Evolutionary conservation across 2,329 filamentous ascomycete species (phyloP), one percentile per base, ranked within the genome.

Genomic region (Corynespora cassiicola): DNA sequence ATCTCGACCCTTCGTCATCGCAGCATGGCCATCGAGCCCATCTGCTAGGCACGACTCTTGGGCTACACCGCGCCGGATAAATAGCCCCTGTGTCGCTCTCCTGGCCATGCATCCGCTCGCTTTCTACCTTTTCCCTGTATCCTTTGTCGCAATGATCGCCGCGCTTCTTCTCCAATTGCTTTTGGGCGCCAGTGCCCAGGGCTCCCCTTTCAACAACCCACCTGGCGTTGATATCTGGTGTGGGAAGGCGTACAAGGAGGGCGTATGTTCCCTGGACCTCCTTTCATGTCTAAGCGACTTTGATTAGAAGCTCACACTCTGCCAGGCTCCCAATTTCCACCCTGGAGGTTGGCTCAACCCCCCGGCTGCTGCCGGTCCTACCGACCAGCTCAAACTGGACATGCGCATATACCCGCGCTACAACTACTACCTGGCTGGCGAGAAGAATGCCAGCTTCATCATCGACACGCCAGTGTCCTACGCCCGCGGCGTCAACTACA

Each of bases 391-490:
- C 14, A 30, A 54, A 3, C 59, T 79, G 10, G 63, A 74, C 46
- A 45, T 78, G 2, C 63, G 61, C n/a, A 42, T 78, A n/a, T 65
- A 68, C 29, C 72, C 76, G 10, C 71, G 72, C 5, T 72, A 76
- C 56, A 74, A 58, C 31, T 69, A 78, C 6, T 80, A 78, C 55
- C 63, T 71, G 12, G 67, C 57, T 22, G 74, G 76, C 39, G 41
- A 46, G 3, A 40, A 37, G 1, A 73, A 58, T 4, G 52, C 28
- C 12, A 36, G 76, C 71, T 59, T 82, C 75, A 47, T 82, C 74
- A 51, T 81, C 72, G 16, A 80, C 69, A 31, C 74, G 67, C 20
- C 77, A 72, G 22, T 81, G 67, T 38, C 72, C 67, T 37, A 79
- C 45, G 54, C 73, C 75, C 11, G 72, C 59, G 31, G 72, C 65